A percentile compares a stretch with the other conserved stretches of the same genome.
Conservation (phyloP, 805 yeast genomes). For the Barnettozyma sp. region DNA sequence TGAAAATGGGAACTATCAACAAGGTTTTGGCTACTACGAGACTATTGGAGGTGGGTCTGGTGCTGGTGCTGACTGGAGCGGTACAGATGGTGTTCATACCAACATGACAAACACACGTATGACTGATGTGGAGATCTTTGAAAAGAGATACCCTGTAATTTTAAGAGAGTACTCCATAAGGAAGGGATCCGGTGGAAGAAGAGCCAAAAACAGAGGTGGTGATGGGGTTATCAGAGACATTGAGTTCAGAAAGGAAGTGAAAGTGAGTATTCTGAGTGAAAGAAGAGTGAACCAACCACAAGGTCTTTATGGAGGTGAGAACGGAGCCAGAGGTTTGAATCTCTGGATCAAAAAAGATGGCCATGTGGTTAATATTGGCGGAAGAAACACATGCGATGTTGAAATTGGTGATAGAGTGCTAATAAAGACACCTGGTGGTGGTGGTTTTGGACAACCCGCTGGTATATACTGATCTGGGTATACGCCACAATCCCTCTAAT, state of each 20-base stretch:
- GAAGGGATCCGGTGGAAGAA: slow-evolving; percentile 64
- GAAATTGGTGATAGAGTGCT: slow-evolving; percentile 58
- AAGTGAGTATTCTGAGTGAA: slow-evolving; percentile 57
- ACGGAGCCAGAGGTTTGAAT: slow-evolving; percentile 69
- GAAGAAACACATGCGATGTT: slow-evolving; percentile 57
- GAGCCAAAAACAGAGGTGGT: slow-evolving; percentile 69
- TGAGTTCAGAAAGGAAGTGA: slow-evolving; percentile 65
- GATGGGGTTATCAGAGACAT: slow-evolving; percentile 82
- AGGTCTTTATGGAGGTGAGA: slow-evolving; percentile 78
- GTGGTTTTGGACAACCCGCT: slow-evolving; percentile 57
- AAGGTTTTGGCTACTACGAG: slow-evolving; percentile 86
- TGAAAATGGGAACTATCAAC: slow-evolving; percentile 39
- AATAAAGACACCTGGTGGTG: slow-evolving; percentile 80
- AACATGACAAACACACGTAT: slow-evolving; percentile 92
- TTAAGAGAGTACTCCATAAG: slow-evolving; percentile 67
- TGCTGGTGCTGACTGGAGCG: slow-evolving; percentile 82
- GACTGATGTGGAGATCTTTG: slow-evolving; percentile 86
- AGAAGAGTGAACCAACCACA: slow-evolving; percentile 80
- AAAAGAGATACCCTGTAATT: slow-evolving; percentile 80
- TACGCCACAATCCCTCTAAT: too few relatives aligned
- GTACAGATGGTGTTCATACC: slow-evolving; percentile 85
- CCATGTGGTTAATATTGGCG: slow-evolving; percentile 50
- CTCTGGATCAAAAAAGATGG: slow-evolving; percentile 38
- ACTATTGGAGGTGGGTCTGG: slow-evolving; percentile 96
- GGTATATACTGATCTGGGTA: not conserved